Evolutionary conservation across 768 basidiomycete species (phyloP).

Genomic region (Russula sp.): DNA sequence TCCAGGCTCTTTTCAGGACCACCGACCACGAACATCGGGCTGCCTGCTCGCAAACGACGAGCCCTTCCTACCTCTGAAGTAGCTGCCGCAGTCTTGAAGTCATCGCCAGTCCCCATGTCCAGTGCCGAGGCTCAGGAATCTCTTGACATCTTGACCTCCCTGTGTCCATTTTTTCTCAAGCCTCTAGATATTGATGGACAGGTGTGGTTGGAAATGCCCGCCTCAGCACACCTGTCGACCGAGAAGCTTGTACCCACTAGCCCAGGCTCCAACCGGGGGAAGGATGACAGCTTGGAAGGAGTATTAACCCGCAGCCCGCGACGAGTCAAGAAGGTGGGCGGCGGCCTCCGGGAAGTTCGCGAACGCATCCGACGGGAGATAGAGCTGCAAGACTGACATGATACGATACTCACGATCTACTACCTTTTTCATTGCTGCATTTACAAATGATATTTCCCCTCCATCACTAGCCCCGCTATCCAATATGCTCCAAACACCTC

Average conservation of each 20-base stretch:
- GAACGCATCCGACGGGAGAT: conserved; percentile 77
- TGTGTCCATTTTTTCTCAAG: conserved; percentile 79
- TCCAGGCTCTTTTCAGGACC: conserved; percentile 69
- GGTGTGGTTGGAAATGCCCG: conserved; percentile 55
- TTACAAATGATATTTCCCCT: conserved; percentile 1
- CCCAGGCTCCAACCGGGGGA: conserved; percentile 40
- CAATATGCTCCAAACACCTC: background rate
- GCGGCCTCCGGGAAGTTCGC: conserved; percentile 70
- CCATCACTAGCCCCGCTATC: background rate
- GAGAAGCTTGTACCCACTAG: conserved; percentile 36
- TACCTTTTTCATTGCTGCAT: conserved; percentile 11
- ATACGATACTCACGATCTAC: conserved; percentile 12
- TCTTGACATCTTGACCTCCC: conserved; percentile 49
- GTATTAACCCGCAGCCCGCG: conserved; percentile 64
- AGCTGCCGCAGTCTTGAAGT: conserved; percentile 62
- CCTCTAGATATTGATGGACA: conserved; percentile 51
- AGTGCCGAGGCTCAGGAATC: conserved; percentile 72
- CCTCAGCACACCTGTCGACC: conserved; percentile 25
- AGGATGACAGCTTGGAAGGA: conserved; percentile 53
- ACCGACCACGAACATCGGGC: conserved; percentile 41
- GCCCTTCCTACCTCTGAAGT: conserved; percentile 64
- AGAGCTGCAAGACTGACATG: conserved; percentile 50
- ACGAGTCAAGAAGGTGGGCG: conserved; percentile 59
- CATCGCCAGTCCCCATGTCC: conserved; percentile 75
- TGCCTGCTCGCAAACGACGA: conserved; percentile 60